phyloP scores from a whole-genome alignment of 1,139 yeast genomes.

The Meyerozyma guilliermondii region DNA sequence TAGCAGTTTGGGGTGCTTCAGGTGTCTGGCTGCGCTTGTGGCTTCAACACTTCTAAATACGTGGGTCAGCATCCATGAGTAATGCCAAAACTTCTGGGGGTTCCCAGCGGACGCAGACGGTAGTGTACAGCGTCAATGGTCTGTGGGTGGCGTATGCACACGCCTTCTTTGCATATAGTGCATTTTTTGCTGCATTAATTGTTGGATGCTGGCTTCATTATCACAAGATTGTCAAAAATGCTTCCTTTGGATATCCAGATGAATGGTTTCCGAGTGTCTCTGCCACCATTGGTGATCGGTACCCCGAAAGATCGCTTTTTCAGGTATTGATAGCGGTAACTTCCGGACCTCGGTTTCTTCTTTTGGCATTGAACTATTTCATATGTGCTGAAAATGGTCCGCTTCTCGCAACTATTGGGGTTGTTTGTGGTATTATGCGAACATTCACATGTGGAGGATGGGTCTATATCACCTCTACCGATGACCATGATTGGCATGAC shows the following conservation, averaged over 20 bases:
- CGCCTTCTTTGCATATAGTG: conserved; percentile 61
- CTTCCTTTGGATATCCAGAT: conserved; percentile 85
- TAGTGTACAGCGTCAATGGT: conserved; percentile 44
- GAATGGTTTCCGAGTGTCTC: conserved; percentile 99
- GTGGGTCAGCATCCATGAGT: background rate
- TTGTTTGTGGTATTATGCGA: conserved; percentile 64
- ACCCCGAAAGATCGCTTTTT: conserved; percentile 90
- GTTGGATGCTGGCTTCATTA: conserved; percentile 76
- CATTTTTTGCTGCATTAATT: conserved; percentile 68
- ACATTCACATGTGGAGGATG: conserved; percentile 97
- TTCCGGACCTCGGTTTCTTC: conserved; percentile 80
- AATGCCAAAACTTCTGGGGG: background rate
- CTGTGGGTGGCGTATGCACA: conserved; percentile 66
- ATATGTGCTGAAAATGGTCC: conserved; percentile 35
- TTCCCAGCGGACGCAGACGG: background rate
- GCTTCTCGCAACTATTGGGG: conserved; percentile 34
- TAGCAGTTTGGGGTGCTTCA: background rate
- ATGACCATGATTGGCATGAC: conserved; percentile 95
- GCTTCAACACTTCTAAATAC: background rate
- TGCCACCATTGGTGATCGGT: conserved; percentile 94
- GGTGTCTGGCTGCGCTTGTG: background rate
- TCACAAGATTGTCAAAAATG: conserved; percentile 81
- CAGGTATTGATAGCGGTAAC: conserved; percentile 79
- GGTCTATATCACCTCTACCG: conserved; percentile 96
- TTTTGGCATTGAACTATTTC: conserved; percentile 58